Evolutionary conservation across 2,329 filamentous ascomycete genomes (phyloP).

Genomic region (Colletotrichum sp.): DNA sequence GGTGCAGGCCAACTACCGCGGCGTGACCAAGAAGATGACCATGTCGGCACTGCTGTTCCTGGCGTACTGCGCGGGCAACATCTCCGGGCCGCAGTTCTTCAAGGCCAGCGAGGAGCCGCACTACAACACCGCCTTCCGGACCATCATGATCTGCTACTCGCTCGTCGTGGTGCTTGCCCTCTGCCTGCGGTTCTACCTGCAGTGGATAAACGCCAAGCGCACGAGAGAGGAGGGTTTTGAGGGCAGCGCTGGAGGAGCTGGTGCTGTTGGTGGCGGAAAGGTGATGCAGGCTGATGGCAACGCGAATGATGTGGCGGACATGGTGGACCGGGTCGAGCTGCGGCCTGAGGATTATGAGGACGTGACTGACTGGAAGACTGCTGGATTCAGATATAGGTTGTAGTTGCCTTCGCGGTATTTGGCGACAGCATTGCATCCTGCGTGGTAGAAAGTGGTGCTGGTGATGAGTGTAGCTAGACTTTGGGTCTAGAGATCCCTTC

Average conservation of each 20-base stretch:
- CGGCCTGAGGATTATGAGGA: conserved; percentile 58
- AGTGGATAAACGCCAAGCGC: conserved; percentile 48
- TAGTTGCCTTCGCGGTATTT: neutral
- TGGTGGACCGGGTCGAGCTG: conserved; percentile 41
- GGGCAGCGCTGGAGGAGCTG: conserved; percentile 47
- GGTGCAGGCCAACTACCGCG: conserved; percentile 60
- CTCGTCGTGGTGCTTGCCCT: conserved; percentile 51
- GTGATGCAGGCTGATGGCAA: conserved; percentile 31
- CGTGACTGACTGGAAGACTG: conserved; percentile 63
- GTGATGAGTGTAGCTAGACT: neutral
- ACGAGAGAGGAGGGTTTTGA: conserved; percentile 46
- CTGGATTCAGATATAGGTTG: conserved; percentile 62
- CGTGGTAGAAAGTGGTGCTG: neutral
- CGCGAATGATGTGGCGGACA: conserved; percentile 30
- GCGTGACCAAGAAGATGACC: conserved; percentile 66
- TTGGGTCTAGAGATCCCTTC: neutral
- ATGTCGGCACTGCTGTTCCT: conserved; percentile 61
- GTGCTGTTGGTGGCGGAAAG: conserved; percentile 42
- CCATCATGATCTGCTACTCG: conserved; percentile 62
- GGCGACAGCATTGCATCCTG: neutral
- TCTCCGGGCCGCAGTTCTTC: conserved; percentile 62
- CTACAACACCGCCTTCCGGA: conserved; percentile 58
- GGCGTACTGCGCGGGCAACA: conserved; percentile 61
- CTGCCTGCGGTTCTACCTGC: conserved; percentile 51
- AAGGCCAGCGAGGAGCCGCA: conserved; percentile 51